A percentile compares a stretch with the other conserved stretches of the same genome.
Conservation (phyloP, 148 eudicot species). For the Nepenthes gracilis region DNA sequence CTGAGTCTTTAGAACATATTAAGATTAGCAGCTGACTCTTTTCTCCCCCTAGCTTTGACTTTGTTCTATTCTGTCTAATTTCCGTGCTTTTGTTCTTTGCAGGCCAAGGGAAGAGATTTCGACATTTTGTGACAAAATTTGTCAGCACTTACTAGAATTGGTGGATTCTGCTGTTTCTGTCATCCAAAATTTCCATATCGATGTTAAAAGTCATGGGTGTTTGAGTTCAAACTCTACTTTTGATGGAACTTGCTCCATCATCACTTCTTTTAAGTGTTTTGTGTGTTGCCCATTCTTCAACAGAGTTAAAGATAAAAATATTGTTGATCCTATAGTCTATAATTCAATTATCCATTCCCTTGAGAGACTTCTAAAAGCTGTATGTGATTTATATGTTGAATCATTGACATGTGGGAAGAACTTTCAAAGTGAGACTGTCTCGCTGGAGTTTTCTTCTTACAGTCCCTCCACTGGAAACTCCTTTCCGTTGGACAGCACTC, state of each 20-base stretch:
- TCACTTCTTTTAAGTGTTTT: slow-evolving; percentile 50
- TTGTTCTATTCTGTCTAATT: slow-evolving; percentile 1
- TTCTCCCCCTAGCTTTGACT: not conserved
- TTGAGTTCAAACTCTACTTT: slow-evolving; percentile 31
- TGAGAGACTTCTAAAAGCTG: slow-evolving; percentile 52
- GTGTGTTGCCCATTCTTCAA: slow-evolving; percentile 42
- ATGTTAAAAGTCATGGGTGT: slow-evolving; percentile 28
- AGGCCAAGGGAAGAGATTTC: slow-evolving; percentile 45
- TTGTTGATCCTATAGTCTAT: slow-evolving; percentile 19
- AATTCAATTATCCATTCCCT: slow-evolving; percentile 32
- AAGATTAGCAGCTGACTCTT: no score
- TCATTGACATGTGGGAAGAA: slow-evolving; percentile 22
- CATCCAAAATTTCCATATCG: slow-evolving; percentile 30
- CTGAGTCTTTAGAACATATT: no score
- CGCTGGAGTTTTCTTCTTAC: slow-evolving; percentile 25
- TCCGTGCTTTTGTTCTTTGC: slow-evolving; percentile 17
- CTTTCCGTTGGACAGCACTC: slow-evolving; percentile 12
- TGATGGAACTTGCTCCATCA: slow-evolving; percentile 31
- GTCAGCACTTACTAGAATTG: slow-evolving; percentile 41
- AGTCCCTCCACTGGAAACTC: slow-evolving; percentile 22
- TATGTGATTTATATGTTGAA: slow-evolving; percentile 44
- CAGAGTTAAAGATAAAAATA: slow-evolving; percentile 21
- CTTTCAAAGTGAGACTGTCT: slow-evolving; percentile 21
- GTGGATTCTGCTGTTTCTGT: slow-evolving; percentile 45
- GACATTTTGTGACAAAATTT: slow-evolving; percentile 31